phyloP scores from a whole-genome alignment of 2,329 filamentous ascomycete species.

The Trichoderma endophyticum region DNA sequence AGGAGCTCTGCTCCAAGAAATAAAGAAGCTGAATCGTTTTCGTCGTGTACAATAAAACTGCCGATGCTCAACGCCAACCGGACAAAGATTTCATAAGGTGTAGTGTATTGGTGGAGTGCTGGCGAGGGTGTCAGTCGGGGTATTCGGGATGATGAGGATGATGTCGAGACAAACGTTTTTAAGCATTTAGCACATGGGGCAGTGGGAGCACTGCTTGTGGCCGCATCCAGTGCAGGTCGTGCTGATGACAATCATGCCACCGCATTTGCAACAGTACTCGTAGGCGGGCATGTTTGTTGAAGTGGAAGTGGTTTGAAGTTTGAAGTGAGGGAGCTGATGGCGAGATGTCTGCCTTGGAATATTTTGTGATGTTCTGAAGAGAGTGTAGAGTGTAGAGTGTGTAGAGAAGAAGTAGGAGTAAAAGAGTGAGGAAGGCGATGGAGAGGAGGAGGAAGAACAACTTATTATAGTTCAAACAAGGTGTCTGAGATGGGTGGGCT shows the following conservation, averaged over 20 bases:
- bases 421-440: background rate
- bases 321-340: background rate
- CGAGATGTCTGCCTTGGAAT: background rate
- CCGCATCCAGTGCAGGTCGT: conserved; percentile 49
- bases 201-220: conserved; percentile 49
- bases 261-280: conserved; percentile 55
- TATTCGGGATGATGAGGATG: background rate
- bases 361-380: background rate
- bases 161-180: background rate
- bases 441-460: background rate
- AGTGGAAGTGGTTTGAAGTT: background rate
- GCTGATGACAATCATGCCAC: conserved; percentile 56
- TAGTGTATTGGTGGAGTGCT: background rate
- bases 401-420: background rate
- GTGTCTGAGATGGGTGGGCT: conserved; percentile 3
- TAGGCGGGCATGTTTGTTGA: conserved; percentile 41
- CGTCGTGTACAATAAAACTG: background rate
- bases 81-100: background rate
- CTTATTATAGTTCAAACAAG: conserved; percentile 16
- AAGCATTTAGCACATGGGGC: conserved; percentile 34
- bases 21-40: background rate
- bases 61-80: background rate
- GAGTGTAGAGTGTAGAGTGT: background rate
- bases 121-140: background rate
- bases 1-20: conserved; percentile 10